phyloP scores from a whole-genome alignment of 2,329 filamentous ascomycete species.

The Periconia digitata region DNA sequence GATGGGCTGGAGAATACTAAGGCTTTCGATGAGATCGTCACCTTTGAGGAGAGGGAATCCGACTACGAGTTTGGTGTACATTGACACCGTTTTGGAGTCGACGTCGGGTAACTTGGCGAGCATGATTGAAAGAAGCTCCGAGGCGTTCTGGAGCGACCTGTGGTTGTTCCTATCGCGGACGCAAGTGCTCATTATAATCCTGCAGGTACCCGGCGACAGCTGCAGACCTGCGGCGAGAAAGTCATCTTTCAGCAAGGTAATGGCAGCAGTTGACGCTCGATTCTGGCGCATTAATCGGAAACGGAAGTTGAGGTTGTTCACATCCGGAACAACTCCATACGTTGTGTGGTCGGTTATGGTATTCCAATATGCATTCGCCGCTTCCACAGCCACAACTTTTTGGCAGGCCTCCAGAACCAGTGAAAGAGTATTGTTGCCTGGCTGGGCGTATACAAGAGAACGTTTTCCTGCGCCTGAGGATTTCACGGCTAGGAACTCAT shows the following conservation, averaged over 20 bases:
- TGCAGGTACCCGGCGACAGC: conserved; percentile 58
- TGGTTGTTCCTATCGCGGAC: conserved; percentile 74
- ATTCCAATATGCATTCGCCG: conserved; percentile 79
- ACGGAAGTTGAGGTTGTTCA: conserved; percentile 68
- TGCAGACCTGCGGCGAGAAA: conserved; percentile 28
- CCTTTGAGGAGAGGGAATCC: conserved; percentile 32
- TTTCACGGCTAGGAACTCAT: conserved; percentile 34
- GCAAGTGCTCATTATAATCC: conserved; percentile 73
- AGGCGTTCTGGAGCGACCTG: conserved; percentile 67
- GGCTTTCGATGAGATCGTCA: conserved; percentile 30
- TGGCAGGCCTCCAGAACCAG: conserved; percentile 67
- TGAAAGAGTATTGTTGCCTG: conserved; percentile 63
- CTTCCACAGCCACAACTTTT: conserved; percentile 60
- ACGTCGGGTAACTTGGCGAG: conserved; percentile 26
- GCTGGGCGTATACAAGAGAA: conserved; percentile 46
- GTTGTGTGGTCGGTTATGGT: conserved; percentile 59
- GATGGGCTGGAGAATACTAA: conserved; percentile 28
- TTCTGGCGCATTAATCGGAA: conserved; percentile 67
- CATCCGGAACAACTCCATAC: conserved; percentile 69
- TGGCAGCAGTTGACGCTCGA: conserved; percentile 64
- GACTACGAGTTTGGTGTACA: conserved; percentile 34
- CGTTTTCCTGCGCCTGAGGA: conserved; percentile 21
- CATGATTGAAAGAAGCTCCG: conserved; percentile 59
- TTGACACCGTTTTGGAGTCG: conserved; percentile 30
- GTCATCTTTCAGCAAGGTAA: conserved; percentile 57